phyloP scores from a whole-genome alignment of 1,139 yeast genomes.

The Suhomyces guaymorum region DNA sequence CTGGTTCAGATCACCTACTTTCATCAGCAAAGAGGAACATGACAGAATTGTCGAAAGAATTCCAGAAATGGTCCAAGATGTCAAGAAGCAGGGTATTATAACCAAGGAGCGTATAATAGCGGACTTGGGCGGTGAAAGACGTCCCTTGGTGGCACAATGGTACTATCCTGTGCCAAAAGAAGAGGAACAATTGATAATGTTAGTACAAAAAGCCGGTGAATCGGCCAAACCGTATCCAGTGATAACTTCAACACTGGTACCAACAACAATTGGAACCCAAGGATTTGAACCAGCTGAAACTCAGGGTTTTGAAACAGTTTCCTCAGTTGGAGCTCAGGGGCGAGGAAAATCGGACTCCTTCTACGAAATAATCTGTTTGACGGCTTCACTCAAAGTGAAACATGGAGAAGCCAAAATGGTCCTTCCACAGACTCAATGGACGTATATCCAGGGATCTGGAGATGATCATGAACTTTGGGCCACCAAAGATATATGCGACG shows the following conservation, averaged over 20 bases:
- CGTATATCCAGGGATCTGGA: conserved; percentile 87
- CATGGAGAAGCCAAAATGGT: conserved; percentile 8
- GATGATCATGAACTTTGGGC: conserved; percentile 95
- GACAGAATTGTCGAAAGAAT: conserved; percentile 51
- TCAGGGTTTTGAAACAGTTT: too few relatives aligned
- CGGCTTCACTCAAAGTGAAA: conserved; percentile 54
- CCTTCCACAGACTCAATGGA: conserved; percentile 21
- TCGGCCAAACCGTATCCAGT: background rate
- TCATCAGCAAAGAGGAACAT: conserved; percentile 59
- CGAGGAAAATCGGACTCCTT: conserved; percentile 2
- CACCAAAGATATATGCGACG: conserved; percentile 33
- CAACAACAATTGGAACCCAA: too few relatives aligned
- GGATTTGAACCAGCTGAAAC: too few relatives aligned
- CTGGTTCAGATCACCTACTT: conserved; percentile 6
- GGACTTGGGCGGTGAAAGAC: conserved; percentile 28
- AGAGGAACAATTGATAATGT: background rate
- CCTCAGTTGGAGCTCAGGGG: conserved; percentile 2
- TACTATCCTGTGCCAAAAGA: conserved; percentile 40
- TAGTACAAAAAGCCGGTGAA: too few relatives aligned
- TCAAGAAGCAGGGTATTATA: conserved; percentile 40
- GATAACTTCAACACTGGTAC: background rate
- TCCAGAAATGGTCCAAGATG: conserved; percentile 50
- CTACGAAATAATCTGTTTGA: conserved; percentile 48
- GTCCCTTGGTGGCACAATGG: conserved; percentile 71
- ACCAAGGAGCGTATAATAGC: conserved; percentile 30